Conservation (phyloP, 805 yeast genomes). For the Starmerella stigmatis region DNA sequence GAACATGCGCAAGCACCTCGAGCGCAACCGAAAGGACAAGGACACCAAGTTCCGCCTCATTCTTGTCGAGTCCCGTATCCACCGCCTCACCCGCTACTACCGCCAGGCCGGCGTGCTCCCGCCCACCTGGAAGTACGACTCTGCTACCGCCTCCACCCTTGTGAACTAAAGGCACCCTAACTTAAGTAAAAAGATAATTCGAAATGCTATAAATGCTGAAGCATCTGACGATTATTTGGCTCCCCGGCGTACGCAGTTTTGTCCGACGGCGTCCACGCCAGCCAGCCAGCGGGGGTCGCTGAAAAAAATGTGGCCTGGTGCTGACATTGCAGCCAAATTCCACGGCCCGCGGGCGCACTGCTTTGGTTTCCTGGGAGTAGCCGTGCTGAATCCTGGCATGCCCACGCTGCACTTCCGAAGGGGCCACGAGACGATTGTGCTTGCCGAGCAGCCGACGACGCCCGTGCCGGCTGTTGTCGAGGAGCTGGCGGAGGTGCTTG, state of each 20-base stretch:
- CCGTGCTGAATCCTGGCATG: too few species aligned
- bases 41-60: slow-evolving; percentile 99
- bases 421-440: slow-evolving; percentile 13
- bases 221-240: slow-evolving; percentile 1
- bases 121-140: slow-evolving; percentile 99
- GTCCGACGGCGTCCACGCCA: too few species aligned
- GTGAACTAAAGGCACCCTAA: slow-evolving; percentile 61
- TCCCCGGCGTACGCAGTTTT: too few species aligned
- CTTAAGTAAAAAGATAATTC: slow-evolving; percentile 13
- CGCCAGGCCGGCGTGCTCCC: slow-evolving; percentile 98
- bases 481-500: slow-evolving; percentile 25
- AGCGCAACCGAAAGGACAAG: slow-evolving; percentile 99
- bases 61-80: slow-evolving; percentile 99
- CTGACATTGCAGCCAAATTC: too few species aligned
- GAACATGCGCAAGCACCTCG: slow-evolving; percentile 99
- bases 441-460: slow-evolving; percentile 13
- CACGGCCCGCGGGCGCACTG: too few species aligned
- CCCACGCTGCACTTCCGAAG: slow-evolving; percentile 21
- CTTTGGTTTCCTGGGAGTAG: too few species aligned
- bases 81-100: slow-evolving; percentile 99
- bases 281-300: too few species aligned
- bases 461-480: slow-evolving; percentile 19
- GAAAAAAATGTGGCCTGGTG: too few species aligned
- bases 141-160: slow-evolving; percentile 99
- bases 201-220: slow-evolving; percentile 6